Percentiles rank a stretch among this genome's conserved stretches.
These are phyloP conservation scores for Colletotrichum sp. DNA, from an alignment of 2,329 filamentous ascomycete species.

Conservation along the genomic window DNA sequence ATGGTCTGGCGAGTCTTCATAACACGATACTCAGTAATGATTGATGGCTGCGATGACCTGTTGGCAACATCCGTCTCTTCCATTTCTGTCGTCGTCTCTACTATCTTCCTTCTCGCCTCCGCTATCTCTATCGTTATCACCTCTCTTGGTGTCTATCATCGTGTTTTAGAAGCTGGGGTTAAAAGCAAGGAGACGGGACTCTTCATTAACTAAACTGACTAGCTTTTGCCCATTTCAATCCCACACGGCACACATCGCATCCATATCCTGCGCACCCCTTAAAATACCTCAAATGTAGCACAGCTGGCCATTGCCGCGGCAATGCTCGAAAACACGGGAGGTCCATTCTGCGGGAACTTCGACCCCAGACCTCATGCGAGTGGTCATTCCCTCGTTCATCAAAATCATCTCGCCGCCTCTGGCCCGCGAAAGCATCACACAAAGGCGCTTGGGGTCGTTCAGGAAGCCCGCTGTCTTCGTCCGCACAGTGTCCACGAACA, in stretches of 20 bases:
- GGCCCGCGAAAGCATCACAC: constrained; percentile 50
- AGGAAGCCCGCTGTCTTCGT: constrained; percentile 43
- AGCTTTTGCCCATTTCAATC: neutral
- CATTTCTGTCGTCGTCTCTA: neutral
- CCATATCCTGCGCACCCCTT: constrained; percentile 19
- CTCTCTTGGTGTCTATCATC: no score
- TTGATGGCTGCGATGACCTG: neutral
- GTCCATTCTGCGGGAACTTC: constrained; percentile 9
- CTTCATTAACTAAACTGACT: neutral
- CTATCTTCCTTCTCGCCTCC: no score
- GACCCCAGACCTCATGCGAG: neutral
- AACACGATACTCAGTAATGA: neutral
- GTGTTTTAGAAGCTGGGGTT: neutral
- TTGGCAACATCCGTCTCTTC: neutral
- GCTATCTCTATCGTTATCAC: no score
- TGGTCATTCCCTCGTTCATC: constrained; percentile 45
- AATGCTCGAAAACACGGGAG: constrained; percentile 5
- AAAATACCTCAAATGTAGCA: constrained; percentile 22
- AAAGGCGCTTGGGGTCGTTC: constrained; percentile 48
- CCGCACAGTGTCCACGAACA: constrained; percentile 53
- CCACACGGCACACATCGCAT: neutral
- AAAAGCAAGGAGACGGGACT: neutral
- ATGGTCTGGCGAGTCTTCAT: neutral
- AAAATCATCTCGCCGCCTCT: constrained; percentile 50
- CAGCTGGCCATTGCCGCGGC: neutral